phyloP scores from a whole-genome alignment of 495 filamentous ascomycete species.

The Schizothecium vesticola region DNA sequence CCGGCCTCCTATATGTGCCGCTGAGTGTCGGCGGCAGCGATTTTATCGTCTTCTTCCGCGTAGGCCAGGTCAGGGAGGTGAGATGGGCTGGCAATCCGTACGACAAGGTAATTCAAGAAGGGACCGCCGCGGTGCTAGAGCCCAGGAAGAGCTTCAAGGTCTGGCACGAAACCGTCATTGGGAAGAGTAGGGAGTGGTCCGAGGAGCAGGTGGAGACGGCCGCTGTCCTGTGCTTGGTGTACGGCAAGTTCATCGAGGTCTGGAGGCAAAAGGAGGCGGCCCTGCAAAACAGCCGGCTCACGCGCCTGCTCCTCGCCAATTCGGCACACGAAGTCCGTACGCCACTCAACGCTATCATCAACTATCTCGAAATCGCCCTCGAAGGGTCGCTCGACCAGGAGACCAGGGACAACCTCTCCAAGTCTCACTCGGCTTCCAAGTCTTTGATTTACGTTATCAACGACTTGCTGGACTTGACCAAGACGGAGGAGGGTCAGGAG shows the following conservation, averaged over 20 bases:
- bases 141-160: conserved; percentile 71
- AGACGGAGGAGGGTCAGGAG: conserved; percentile 75
- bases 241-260: conserved; percentile 76
- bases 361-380: conserved; percentile 89
- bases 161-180: conserved; percentile 72
- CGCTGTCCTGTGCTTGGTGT: conserved; percentile 82
- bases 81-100: conserved; percentile 95
- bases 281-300: conserved; percentile 75
- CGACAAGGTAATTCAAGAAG: conserved; percentile 65
- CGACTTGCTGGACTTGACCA: conserved; percentile 87
- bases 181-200: conserved; percentile 70
- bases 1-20: conserved; percentile 79
- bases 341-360: conserved; percentile 92
- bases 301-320: conserved; percentile 76
- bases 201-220: conserved; percentile 79
- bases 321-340: conserved; percentile 94
- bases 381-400: conserved; percentile 78
- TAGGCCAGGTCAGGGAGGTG: conserved; percentile 69
- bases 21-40: conserved; percentile 70
- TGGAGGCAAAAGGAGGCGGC: conserved; percentile 90
- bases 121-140: conserved; percentile 65
- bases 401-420: conserved; percentile 79
- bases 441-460: conserved; percentile 95
- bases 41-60: conserved; percentile 90
- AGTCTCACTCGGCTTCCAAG: conserved; percentile 92